Percentiles rank a stretch among this genome's conserved stretches.
These are phyloP conservation scores for Barnettozyma hawaiiensis DNA, from an alignment of 1,139 yeast genomes.

Conservation along the genomic window DNA sequence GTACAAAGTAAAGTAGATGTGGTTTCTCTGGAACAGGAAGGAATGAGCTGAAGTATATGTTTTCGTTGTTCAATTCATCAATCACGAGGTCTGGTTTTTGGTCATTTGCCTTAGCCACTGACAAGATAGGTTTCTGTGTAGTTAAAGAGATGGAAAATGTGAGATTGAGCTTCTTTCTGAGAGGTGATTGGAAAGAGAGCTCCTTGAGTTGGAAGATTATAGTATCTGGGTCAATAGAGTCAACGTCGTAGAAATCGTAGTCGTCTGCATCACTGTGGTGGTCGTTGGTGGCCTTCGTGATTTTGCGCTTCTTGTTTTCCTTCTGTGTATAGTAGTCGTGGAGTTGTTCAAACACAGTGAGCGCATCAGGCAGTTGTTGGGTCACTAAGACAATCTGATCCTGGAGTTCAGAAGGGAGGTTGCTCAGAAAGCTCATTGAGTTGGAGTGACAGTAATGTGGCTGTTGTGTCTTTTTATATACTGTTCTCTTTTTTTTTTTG, in stretches of 20 bases:
- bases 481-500: too few relatives aligned
- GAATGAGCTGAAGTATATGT: conserved; percentile 40
- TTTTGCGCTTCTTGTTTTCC: conserved; percentile 8
- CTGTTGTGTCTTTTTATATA: background rate
- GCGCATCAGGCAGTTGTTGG: conserved; percentile 18
- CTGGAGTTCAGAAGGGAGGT: conserved; percentile 18
- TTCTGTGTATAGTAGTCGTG: conserved; percentile 21
- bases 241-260: conserved; percentile 11
- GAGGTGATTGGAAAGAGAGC: conserved; percentile 45
- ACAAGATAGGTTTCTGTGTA: conserved; percentile 33
- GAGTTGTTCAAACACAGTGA: conserved; percentile 29
- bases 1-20: conserved; percentile 34
- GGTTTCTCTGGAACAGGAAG: conserved; percentile 46
- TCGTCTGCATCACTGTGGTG: conserved; percentile 5
- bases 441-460: background rate
- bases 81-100: conserved; percentile 35
- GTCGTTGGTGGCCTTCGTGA: background rate
- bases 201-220: conserved; percentile 42
- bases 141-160: conserved; percentile 32
- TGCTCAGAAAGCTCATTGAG: conserved; percentile 20
- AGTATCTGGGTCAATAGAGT: conserved; percentile 31
- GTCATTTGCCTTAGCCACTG: conserved; percentile 36
- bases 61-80: conserved; percentile 29
- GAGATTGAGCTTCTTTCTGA: conserved; percentile 42
- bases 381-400: conserved; percentile 17